Conservation (phyloP, 345 rosid species). For the Eucalyptus fibrosa region DNA sequence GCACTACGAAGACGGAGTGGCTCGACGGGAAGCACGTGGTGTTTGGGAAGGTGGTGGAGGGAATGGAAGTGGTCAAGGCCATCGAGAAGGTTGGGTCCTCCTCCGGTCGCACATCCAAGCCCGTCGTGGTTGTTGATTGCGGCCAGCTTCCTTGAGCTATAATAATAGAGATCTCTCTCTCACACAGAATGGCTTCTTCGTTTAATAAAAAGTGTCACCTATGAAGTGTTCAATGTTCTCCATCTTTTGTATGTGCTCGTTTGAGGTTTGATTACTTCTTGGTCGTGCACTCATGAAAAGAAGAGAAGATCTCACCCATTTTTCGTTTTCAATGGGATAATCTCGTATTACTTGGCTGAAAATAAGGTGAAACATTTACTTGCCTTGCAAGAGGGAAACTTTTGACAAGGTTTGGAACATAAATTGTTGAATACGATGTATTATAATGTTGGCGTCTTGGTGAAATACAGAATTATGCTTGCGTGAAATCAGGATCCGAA, state of each 20-base stretch:
- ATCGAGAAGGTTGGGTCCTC: background rate
- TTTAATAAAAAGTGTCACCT: background rate
- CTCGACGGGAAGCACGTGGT: conserved; percentile 6
- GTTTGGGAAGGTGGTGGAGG: conserved; percentile 4
- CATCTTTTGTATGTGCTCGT: background rate
- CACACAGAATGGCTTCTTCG: background rate
- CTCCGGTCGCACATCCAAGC: background rate
- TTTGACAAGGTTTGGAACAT: background rate
- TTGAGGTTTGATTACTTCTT: background rate
- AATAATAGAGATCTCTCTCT: background rate
- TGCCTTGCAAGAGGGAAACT: background rate
- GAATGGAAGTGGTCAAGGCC: background rate
- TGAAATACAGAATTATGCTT: background rate
- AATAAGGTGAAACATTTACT: background rate
- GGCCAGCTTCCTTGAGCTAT: background rate
- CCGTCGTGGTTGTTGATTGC: background rate
- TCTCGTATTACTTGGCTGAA: background rate
- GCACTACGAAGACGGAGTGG: background rate
- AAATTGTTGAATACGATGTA: background rate
- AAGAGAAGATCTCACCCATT: background rate
- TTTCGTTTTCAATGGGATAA: background rate
- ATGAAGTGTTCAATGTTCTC: background rate
- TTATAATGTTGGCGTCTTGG: background rate
- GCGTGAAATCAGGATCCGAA: background rate
- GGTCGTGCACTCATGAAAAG: background rate